These are phyloP conservation scores for Talaromyces stipitatus DNA, from an alignment of 495 filamentous ascomycete species.

Conservation along the genomic window DNA sequence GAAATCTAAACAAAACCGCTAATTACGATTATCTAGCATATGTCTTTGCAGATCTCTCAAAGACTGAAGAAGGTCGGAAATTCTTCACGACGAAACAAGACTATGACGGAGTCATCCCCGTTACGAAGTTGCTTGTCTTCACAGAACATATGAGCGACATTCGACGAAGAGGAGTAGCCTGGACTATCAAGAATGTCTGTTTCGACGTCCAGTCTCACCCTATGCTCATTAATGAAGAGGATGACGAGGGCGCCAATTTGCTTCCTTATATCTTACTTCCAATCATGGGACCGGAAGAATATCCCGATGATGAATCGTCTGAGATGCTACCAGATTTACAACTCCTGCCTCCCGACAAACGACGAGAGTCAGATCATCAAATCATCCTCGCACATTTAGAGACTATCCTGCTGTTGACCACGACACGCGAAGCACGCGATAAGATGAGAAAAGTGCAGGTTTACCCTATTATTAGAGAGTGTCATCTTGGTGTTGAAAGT, in stretches of 20 bases:
- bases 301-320: conserved; percentile 59
- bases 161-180: conserved; percentile 83
- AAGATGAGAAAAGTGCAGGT: conserved; percentile 66
- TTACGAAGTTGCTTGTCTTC: conserved; percentile 85
- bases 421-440: conserved; percentile 66
- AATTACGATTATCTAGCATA: conserved; percentile 90
- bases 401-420: conserved; percentile 74
- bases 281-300: conserved; percentile 51
- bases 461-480: conserved; percentile 83
- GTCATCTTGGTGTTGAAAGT: conserved; percentile 69
- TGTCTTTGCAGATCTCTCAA: conserved; percentile 86
- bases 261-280: conserved; percentile 80
- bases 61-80: conserved; percentile 60
- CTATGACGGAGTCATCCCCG: conserved; percentile 72
- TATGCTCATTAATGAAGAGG: conserved; percentile 62
- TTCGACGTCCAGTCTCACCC: conserved; percentile 65
- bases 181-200: conserved; percentile 80
- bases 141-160: conserved; percentile 77
- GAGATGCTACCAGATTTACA: conserved; percentile 82
- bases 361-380: conserved; percentile 62
- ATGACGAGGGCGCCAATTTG: conserved; percentile 52
- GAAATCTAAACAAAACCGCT: conserved; percentile 74
- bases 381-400: conserved; percentile 85
- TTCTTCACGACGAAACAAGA: conserved; percentile 68
- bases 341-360: conserved; percentile 78